Evolutionary conservation across 1,139 yeast genomes (phyloP), one percentile per base, ranked within the genome.

Genomic region (Suhomyces atakaporum): DNA sequence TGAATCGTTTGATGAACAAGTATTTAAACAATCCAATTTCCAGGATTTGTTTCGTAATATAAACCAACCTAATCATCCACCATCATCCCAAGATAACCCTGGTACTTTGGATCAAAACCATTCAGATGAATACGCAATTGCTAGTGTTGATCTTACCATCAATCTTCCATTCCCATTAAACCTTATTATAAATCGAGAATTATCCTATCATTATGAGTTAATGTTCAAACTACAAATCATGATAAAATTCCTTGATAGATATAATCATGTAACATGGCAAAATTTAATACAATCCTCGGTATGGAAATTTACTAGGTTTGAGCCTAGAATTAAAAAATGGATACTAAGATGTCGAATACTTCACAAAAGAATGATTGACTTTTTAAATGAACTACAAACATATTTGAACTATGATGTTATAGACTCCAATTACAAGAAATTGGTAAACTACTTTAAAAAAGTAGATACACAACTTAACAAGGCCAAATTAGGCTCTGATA

Each of bases 111-210:
- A 79, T 10, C 65, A 77, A 6, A 76, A 82, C 49, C 77, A 77
- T 28, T 57, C 56, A 6, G 70, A 66, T 41, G 60, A 60, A 14
- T 57, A 60, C 30, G 51, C 72, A 2, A 60, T 69, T 4, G 44
- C 64, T 2, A 64, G 69, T 24, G 52, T 89, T 10, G 84, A 81
- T 46, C 66, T 89, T 27, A 85, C 86, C 36, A 58, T 87, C 23
- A 66, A 73, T 18, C 66, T 90, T 14, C 96, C 97, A 5, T 94
- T 88, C 54, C 99, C 99, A 0, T 62, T 89, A 31, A 88, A 89
- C 46, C 67, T 90, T 25, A 69, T 92, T 1, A 63, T 89, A 3
- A 79, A 85, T 16, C 77, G 82, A 42, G 83, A 87, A 28, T 78
- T 84, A 20, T 69, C 88, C 22, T 74, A 81, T 33, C 89, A 94